Conservation (phyloP, 2,329 filamentous ascomycete species). For the Exophiala bonariae region DNA sequence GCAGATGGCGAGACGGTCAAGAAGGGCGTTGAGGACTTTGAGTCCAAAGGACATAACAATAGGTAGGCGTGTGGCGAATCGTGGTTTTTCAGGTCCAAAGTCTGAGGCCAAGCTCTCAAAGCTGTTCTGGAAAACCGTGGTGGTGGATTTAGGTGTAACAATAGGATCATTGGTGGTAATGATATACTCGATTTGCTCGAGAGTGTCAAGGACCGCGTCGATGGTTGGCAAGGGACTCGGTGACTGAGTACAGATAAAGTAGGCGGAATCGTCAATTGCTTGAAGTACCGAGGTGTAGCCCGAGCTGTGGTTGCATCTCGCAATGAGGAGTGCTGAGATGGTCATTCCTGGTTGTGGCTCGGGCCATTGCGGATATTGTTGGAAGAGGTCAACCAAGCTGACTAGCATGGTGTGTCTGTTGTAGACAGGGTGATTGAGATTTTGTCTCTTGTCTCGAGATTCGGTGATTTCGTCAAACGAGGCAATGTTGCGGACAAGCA, state of each 20-base stretch:
- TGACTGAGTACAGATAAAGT: conserved; percentile 12
- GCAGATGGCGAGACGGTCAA: conserved; percentile 7
- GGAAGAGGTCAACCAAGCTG: conserved; percentile 17
- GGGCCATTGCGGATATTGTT: conserved; percentile 24
- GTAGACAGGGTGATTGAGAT: conserved; percentile 24
- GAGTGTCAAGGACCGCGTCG: conserved; percentile 22
- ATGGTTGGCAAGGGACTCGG: conserved; percentile 15
- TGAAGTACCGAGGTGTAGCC: conserved; percentile 13
- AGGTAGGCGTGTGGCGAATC: conserved; percentile 18
- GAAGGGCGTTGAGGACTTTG: conserved; percentile 18
- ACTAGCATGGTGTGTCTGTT: conserved; percentile 25
- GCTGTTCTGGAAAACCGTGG: conserved; percentile 15
- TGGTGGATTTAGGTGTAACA: conserved; percentile 18
- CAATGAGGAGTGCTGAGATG: conserved; percentile 21
- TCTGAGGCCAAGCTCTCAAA: conserved; percentile 21
- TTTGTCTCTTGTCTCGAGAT: conserved; percentile 13
- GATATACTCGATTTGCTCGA: conserved; percentile 21
- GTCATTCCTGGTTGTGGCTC: conserved; percentile 25
- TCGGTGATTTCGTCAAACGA: conserved; percentile 18
- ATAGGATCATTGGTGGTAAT: conserved; percentile 19
- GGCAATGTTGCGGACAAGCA: conserved; percentile 18
- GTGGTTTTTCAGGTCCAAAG: conserved; percentile 19
- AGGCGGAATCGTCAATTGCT: conserved; percentile 19
- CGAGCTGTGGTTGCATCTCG: conserved; percentile 22
- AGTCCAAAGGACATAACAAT: conserved; percentile 22